phyloP scores from a whole-genome alignment of 1,284 basidiomycete species.

The Ceratobasidium sp. region DNA sequence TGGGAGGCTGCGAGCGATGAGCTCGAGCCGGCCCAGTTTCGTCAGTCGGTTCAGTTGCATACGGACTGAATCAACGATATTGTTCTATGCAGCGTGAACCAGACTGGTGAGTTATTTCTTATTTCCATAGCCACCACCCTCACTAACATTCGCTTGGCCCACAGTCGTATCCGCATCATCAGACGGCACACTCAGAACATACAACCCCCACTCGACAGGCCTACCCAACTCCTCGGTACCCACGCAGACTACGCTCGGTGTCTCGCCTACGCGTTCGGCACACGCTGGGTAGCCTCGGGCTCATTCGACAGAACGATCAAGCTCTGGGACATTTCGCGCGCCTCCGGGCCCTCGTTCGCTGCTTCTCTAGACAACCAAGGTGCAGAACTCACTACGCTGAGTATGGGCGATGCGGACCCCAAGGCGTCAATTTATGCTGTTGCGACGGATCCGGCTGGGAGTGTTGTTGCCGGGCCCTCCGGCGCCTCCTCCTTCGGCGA shows the following conservation, averaged over 20 bases:
- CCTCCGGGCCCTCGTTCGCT: slow-evolving; percentile 49
- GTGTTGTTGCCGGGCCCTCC: slow-evolving; percentile 72
- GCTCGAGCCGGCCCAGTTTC: slow-evolving; percentile 65
- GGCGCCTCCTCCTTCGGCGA: not conserved
- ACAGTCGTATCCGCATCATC: slow-evolving; percentile 93
- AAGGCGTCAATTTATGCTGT: slow-evolving; percentile 86
- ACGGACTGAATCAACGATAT: slow-evolving; percentile 98
- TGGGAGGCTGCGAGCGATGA: slow-evolving; percentile 78
- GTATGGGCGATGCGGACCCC: slow-evolving; percentile 61
- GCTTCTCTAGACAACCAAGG: slow-evolving; percentile 52
- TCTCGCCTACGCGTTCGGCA: slow-evolving; percentile 81
- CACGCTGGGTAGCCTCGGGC: slow-evolving; percentile 91
- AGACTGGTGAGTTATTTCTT: slow-evolving; percentile 72
- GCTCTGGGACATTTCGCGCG: slow-evolving; percentile 87
- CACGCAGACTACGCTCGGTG: slow-evolving; percentile 95
- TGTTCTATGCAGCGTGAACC: slow-evolving; percentile 90
- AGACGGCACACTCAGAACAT: slow-evolving; percentile 93
- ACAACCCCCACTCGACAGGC: slow-evolving; percentile 83
- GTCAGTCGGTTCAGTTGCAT: slow-evolving; percentile 87
- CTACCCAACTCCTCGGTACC: slow-evolving; percentile 76
- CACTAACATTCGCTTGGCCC: not conserved
- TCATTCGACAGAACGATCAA: slow-evolving; percentile 95
- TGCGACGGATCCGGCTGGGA: slow-evolving; percentile 82
- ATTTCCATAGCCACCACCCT: not conserved
- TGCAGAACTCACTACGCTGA: slow-evolving; percentile 55